Base-by-base conservation (phyloP, 805 yeast genomes). In the Lipomyces yamadae region DNA sequence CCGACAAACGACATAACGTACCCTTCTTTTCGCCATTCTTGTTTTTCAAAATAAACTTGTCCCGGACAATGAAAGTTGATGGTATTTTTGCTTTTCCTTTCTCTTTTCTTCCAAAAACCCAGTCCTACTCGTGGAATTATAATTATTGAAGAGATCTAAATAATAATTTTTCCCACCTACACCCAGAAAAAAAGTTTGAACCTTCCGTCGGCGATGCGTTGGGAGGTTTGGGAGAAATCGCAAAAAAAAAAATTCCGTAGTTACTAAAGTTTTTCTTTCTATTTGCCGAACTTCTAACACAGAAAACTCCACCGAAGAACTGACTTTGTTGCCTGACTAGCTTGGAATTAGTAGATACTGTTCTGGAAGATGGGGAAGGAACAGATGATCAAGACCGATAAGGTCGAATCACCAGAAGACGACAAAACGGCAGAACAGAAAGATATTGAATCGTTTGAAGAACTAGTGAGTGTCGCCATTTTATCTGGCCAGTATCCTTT, bases 1-100 rank as follows among this genome's bases (percentile, higher is more conserved):
- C 18, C 11, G 24, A n/a, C 11, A 24, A 10, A 15, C 15, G 29
- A n/a, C 4, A 2, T 10, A 24, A 74, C 81, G 54, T 74, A 80
- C 82, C 80, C 85, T 84, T 81, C 86, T 81, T 72, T 81, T 82
- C 53, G 85, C 87, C 87, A 85, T 85, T 18, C 24, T 24, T 24
- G 24, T 24, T 24, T 24, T 24, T 35, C 56, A 30, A 29, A 35
- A n/a, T 3, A 24, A 42, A 32, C 13, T 24, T 35, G 29, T 4
- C 50, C 33, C 30, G 29, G n/a, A 59, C n/a, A n/a, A 4, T 24
- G 32, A 58, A 30, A 10, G 15, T 13, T 37, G 39, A 37, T 37
- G 15, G 4, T 37, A 37, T 37, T 37, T 37, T 13, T 37, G n/a
- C 39, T 37, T 10, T 37, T 37, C 4, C 39, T 37, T 4, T 37